Evolutionary conservation across 2,329 filamentous ascomycete species (phyloP), one percentile per base, ranked within the genome.

Genomic region (Cercospora zeina): DNA sequence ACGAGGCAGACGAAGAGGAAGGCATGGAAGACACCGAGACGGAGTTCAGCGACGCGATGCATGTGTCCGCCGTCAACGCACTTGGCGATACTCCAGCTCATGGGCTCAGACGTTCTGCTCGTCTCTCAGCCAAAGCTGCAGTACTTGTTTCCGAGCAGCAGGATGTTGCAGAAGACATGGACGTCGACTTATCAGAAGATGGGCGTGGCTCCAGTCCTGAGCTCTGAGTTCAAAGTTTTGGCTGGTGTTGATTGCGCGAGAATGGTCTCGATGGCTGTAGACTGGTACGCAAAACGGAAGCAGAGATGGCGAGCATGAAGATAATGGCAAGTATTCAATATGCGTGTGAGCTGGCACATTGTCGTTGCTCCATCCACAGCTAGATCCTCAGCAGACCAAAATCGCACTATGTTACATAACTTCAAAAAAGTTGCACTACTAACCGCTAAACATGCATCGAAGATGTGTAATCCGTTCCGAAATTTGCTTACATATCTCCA

Each of bases 181-280:
- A 34, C n/a, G 34, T 62, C 24, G 11, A 54, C 8, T 14, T 4
- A 6, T 13, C 14, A 33, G 39, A 11, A 4, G 19, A 16, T 5
- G 42, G 56, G 27, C 33, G 50, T 49, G 56, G 27, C n/a, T 51
- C 56, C 16, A 59, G 39, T 36, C 31, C 50, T 11, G 61, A 59
- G 51, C 49, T 50, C 9, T 33, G 33, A 45, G 24, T 30, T 4
- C 16, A 13, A 16, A 50, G 33, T 6, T 24, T 10, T 42, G 16
- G 1, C n/a, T 21, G 11, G 21, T 19, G 42, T 30, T 9, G n/a
- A 16, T 42, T 4, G 39, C 16, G 39, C 9, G 39, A 42, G 39
- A 42, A 4, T 16, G 3, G 39, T 16, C n/a, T 21, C 1, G 11
- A 42, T n/a, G 39, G 10, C 19, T 21, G 9, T 4, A 4, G 9